Evolutionary conservation across 2,329 filamentous ascomycete species (phyloP).

Genomic region (Diplodia mutila): DNA sequence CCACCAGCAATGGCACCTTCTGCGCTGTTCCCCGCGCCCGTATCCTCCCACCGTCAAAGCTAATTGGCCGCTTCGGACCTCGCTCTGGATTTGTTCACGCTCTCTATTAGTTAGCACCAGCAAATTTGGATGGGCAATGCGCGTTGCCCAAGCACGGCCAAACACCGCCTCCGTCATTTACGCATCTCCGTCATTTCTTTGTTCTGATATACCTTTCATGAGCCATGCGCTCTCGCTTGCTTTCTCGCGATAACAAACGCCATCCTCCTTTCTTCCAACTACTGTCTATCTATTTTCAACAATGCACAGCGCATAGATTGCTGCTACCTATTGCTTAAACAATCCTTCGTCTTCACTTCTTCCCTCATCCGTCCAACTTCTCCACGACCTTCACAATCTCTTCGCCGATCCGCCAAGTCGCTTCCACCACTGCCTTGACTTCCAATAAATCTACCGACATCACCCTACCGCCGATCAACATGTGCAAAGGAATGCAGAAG

Average conservation of each 20-base stretch:
- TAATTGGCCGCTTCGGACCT: neutral
- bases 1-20: neutral
- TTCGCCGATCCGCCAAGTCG: neutral
- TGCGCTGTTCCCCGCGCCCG: neutral
- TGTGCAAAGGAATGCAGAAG: constrained; percentile 4
- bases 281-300: neutral
- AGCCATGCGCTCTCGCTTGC: neutral
- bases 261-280: neutral
- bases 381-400: neutral
- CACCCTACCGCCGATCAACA: neutral
- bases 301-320: neutral
- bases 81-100: neutral
- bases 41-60: neutral
- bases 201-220: neutral
- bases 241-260: neutral
- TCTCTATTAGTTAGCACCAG: neutral
- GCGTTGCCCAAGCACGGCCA: neutral
- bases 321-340: neutral
- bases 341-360: neutral
- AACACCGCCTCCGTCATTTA: constrained; percentile 3
- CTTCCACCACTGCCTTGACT: neutral
- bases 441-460: neutral
- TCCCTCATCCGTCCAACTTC: neutral
- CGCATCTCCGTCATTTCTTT: neutral
- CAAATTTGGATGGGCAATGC: constrained; percentile 9